Conservation (phyloP, 2,329 filamentous ascomycete genomes). For the Diaporthe sp. region DNA sequence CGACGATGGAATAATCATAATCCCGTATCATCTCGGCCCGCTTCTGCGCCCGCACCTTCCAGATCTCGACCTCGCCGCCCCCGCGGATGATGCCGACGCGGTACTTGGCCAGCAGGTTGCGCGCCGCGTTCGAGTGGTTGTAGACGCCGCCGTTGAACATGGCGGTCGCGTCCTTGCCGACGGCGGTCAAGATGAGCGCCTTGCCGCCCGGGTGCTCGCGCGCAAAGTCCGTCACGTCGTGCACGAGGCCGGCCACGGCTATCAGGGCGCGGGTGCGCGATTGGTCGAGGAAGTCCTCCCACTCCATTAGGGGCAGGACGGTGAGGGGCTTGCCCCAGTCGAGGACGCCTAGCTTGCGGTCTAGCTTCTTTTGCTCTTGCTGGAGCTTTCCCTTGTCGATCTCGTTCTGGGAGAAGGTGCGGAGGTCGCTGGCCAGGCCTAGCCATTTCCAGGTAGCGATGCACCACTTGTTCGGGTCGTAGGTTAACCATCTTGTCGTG, state of each 20-base stretch:
- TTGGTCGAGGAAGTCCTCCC: constrained; percentile 87
- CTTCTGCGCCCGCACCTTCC: constrained; percentile 71
- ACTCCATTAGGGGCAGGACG: constrained; percentile 86
- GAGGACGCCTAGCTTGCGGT: constrained; percentile 84
- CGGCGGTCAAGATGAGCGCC: constrained; percentile 80
- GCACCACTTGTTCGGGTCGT: constrained; percentile 91
- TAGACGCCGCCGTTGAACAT: constrained; percentile 95
- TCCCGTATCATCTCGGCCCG: constrained; percentile 44
- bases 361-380: constrained; percentile 92
- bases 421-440: constrained; percentile 87
- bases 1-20: constrained; percentile 35
- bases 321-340: constrained; percentile 91
- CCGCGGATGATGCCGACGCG: constrained; percentile 87
- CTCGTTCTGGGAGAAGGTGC: constrained; percentile 92
- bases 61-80: constrained; percentile 91
- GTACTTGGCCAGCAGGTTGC: constrained; percentile 91
- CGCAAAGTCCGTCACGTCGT: constrained; percentile 87
- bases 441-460: constrained; percentile 89
- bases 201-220: constrained; percentile 90
- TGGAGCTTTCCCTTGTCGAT: constrained; percentile 93
- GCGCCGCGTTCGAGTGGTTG: constrained; percentile 89
- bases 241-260: constrained; percentile 85
- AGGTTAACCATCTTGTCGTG: constrained; percentile 91
- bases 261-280: constrained; percentile 82
- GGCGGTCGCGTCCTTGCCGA: constrained; percentile 90